Evolutionary conservation across 352 stramenopile species (phyloP).

Genomic region (Phytophthora cryptogea): DNA sequence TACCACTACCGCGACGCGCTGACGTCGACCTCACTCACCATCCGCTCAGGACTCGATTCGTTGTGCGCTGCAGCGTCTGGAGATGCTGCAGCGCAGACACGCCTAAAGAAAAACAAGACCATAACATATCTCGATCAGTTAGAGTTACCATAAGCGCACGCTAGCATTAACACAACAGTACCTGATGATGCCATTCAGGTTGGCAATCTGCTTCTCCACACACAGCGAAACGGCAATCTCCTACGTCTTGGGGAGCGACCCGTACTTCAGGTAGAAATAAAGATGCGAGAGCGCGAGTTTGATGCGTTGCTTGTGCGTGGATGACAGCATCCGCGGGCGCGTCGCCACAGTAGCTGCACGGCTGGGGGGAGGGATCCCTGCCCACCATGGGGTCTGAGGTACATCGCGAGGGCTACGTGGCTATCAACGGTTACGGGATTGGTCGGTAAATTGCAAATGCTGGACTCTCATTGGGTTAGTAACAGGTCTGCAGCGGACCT

Average conservation of each 20-base stretch:
- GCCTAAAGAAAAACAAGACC: neutral
- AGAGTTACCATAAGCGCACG: neutral
- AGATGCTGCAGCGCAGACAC: too few species aligned
- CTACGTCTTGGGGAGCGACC: neutral
- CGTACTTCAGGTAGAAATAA: conserved; percentile 2
- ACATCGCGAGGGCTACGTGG: too few species aligned
- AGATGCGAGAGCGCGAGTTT: neutral
- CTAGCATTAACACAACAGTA: neutral
- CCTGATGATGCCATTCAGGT: neutral
- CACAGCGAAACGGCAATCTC: neutral
- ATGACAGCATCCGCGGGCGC: neutral
- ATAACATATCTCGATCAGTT: conserved; percentile 2
- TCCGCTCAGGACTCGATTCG: neutral
- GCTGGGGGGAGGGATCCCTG: too few species aligned
- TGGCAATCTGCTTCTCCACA: conserved; percentile 1
- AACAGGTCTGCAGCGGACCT: too few species aligned
- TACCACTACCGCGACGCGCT: neutral
- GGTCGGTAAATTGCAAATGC: too few species aligned
- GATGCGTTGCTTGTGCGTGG: neutral
- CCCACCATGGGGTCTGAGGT: too few species aligned
- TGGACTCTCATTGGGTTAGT: too few species aligned
- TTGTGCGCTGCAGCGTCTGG: neutral
- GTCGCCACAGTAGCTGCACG: conserved; percentile 3
- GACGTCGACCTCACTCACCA: neutral
- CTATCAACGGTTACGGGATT: too few species aligned